Conservation (phyloP, 106 monocot genomes). For the Hemerocallis citrina region DNA sequence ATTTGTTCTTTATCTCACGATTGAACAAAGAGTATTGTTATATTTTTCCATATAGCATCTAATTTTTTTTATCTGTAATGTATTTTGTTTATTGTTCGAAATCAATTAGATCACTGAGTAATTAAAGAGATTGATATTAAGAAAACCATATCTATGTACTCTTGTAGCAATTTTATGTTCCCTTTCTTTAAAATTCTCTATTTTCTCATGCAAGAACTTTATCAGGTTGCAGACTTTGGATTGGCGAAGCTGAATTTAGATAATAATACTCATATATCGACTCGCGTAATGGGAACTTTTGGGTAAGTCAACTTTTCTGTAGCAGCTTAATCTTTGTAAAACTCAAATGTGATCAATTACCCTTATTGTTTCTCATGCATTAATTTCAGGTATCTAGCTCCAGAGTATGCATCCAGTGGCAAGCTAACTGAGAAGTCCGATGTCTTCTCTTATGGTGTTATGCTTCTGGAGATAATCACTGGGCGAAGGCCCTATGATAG, state of each 20-base stretch:
- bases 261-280: constrained; percentile 58
- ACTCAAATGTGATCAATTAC: neutral
- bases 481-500: constrained; percentile 56
- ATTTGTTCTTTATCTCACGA: no score
- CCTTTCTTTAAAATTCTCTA: no score
- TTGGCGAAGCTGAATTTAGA: constrained; percentile 56
- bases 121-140: no score
- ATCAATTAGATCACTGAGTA: no score
- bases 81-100: no score
- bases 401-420: constrained; percentile 77
- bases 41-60: no score
- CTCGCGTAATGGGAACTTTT: constrained; percentile 75
- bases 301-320: constrained; percentile 28
- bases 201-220: no score
- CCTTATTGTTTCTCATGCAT: neutral
- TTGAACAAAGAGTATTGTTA: no score
- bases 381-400: constrained; percentile 59
- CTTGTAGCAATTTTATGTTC: no score
- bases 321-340: neutral
- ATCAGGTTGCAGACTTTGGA: constrained; percentile 74
- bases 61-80: no score
- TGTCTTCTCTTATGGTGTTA: constrained; percentile 65
- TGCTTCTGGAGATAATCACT: constrained; percentile 68
- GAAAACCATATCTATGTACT: no score
- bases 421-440: constrained; percentile 80